A percentile compares a stretch with the other conserved stretches of the same genome.
These are phyloP conservation scores for Acorus calamus DNA, from an alignment of 106 monocot genomes.

Conservation along the genomic window DNA sequence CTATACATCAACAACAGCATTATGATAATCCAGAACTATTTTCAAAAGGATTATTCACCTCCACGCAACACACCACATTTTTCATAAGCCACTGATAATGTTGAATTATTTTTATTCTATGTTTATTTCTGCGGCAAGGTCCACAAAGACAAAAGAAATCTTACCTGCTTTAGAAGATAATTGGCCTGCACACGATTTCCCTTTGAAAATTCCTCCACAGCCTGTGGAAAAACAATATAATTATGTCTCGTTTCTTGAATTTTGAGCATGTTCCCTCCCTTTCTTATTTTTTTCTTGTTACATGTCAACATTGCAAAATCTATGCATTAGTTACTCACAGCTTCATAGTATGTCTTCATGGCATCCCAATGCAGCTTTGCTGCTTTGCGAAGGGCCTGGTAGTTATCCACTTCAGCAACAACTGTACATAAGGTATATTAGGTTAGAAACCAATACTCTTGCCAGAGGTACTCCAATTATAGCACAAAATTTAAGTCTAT, in stretches of 20 bases:
- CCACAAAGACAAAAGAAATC: slow-evolving; percentile 11
- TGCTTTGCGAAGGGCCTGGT: slow-evolving; percentile 36
- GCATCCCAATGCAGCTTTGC: slow-evolving; percentile 63
- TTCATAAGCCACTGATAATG: no score
- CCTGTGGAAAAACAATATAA: slow-evolving; percentile 26
- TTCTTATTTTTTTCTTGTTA: no score
- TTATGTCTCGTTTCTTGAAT: neutral
- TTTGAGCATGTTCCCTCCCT: no score
- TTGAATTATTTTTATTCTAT: no score
- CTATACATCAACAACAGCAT: slow-evolving; percentile 23
- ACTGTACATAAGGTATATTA: slow-evolving; percentile 13
- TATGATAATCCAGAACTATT: neutral
- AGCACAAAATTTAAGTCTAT: no score
- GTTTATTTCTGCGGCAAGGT: neutral
- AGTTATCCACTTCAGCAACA: slow-evolving; percentile 43
- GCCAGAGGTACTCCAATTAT: no score
- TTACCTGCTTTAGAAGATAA: slow-evolving; percentile 55
- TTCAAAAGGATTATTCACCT: no score
- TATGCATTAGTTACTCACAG: slow-evolving; percentile 37
- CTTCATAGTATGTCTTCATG: slow-evolving; percentile 75
- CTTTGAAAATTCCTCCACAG: slow-evolving; percentile 52
- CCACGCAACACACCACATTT: no score
- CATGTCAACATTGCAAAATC: no score
- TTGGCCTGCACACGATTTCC: slow-evolving; percentile 34
- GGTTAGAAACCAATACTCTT: no score